Percentiles rank a stretch among this genome's conserved stretches.
Conservation (phyloP, 2,329 filamentous ascomycete genomes). For the Talaromyces amestolkiae region DNA sequence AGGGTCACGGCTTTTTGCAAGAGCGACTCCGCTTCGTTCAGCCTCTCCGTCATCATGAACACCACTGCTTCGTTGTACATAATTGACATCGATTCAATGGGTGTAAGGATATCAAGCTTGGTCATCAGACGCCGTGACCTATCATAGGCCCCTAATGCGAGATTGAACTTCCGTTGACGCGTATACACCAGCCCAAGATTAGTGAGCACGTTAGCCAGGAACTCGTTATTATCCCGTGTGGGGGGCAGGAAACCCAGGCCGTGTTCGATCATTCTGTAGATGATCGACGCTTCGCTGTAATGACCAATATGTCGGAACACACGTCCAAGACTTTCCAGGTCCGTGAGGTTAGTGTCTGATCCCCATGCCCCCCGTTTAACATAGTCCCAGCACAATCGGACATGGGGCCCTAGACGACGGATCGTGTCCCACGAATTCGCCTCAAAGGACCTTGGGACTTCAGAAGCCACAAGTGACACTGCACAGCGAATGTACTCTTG, state of each 20-base stretch:
- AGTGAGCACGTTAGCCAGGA: neutral
- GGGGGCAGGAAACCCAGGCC: neutral
- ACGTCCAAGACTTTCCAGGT: neutral
- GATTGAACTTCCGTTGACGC: neutral
- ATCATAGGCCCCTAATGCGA: neutral
- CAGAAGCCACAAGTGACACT: neutral
- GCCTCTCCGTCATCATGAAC: neutral
- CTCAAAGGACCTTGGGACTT: conserved; percentile 4
- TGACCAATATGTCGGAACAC: neutral
- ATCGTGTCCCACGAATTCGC: neutral
- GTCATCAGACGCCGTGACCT: neutral
- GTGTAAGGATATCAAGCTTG: neutral
- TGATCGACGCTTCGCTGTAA: neutral
- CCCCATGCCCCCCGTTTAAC: neutral
- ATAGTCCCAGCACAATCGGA: neutral
- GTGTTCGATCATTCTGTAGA: neutral
- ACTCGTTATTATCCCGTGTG: neutral
- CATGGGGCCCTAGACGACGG: neutral
- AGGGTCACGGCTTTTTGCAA: neutral
- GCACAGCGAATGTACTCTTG: neutral
- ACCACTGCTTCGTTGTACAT: neutral
- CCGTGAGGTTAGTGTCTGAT: neutral
- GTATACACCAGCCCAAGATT: neutral
- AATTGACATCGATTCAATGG: neutral
- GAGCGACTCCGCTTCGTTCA: neutral